A percentile compares a stretch with the other conserved stretches of the same genome.
Evolutionary conservation across 1,284 basidiomycete genomes (phyloP).

Genomic region (Puccinia novopanici): DNA sequence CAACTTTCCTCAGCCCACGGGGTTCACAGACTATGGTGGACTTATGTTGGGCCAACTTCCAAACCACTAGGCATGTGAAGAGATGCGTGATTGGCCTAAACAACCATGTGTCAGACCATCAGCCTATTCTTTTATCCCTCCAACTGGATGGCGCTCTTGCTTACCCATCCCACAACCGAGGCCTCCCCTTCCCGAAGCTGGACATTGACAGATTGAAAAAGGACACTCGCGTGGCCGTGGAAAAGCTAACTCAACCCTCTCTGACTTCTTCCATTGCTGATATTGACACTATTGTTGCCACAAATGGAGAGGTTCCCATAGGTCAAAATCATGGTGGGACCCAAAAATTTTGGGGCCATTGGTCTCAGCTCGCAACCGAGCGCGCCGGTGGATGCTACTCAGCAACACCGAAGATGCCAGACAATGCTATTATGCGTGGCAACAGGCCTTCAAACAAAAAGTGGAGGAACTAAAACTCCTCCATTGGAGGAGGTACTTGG

Average conservation of each 20-base stretch:
- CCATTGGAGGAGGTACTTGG: background rate
- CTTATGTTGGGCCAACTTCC: slow-evolving; percentile 13
- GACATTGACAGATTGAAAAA: background rate
- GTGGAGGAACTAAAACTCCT: no score
- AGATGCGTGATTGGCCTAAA: background rate
- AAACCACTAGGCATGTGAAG: no score
- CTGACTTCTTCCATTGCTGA: background rate
- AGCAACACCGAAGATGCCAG: background rate
- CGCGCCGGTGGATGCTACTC: background rate
- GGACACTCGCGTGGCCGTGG: no score
- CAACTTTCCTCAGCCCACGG: no score
- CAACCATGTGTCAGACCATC: slow-evolving; percentile 42
- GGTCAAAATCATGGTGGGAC: slow-evolving; percentile 28
- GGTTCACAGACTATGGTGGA: slow-evolving; percentile 9
- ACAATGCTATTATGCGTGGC: slow-evolving; percentile 6
- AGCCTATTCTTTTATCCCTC: slow-evolving; percentile 3
- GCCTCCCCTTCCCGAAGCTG: background rate
- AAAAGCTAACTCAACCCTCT: no score
- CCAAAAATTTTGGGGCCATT: background rate
- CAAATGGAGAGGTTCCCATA: background rate
- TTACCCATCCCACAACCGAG: background rate
- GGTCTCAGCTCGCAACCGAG: background rate
- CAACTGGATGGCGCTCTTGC: no score
- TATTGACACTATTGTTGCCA: no score
- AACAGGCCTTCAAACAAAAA: slow-evolving; percentile 21